phyloP scores from a whole-genome alignment of 31 red algal genomes.

The Porphyra umbilicalis region DNA sequence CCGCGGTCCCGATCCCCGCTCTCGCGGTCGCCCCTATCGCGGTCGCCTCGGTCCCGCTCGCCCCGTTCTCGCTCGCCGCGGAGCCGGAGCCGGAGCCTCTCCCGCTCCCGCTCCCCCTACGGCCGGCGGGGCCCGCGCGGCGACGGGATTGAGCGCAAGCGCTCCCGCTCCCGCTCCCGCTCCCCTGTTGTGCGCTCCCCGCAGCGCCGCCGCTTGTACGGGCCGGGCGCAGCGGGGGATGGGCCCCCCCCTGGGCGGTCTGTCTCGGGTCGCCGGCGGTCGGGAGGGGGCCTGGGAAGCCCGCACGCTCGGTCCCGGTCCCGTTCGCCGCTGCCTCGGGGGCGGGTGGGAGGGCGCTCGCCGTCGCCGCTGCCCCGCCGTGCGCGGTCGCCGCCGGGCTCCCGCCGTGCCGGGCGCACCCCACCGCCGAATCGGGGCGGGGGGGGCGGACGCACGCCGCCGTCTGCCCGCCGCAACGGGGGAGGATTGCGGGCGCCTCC shows the following conservation, averaged over 20 bases:
- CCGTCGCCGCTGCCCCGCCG: background rate
- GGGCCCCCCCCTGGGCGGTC: background rate
- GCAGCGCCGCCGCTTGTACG: background rate
- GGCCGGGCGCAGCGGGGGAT: background rate
- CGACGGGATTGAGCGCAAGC: background rate
- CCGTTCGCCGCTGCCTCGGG: background rate
- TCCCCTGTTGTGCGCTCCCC: background rate
- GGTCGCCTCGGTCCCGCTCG: slow-evolving; percentile 7
- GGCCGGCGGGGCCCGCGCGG: background rate
- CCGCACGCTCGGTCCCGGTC: background rate
- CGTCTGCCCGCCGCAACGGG: background rate
- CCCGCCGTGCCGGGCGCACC: background rate
- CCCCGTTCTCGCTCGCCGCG: slow-evolving; percentile 7
- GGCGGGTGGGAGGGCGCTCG: background rate
- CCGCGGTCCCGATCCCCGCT: background rate
- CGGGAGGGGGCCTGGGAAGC: background rate
- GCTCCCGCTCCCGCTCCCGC: background rate
- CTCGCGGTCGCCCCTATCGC: background rate
- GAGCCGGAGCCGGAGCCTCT: background rate
- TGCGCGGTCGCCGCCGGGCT: background rate
- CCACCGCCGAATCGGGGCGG: background rate
- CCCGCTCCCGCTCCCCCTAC: background rate
- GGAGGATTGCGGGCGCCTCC: background rate
- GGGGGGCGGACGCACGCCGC: background rate
- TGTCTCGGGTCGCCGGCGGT: background rate